These are phyloP conservation scores for Astragalus glycyphyllos DNA, from an alignment of 306 rosid genomes.

Conservation along the genomic window DNA sequence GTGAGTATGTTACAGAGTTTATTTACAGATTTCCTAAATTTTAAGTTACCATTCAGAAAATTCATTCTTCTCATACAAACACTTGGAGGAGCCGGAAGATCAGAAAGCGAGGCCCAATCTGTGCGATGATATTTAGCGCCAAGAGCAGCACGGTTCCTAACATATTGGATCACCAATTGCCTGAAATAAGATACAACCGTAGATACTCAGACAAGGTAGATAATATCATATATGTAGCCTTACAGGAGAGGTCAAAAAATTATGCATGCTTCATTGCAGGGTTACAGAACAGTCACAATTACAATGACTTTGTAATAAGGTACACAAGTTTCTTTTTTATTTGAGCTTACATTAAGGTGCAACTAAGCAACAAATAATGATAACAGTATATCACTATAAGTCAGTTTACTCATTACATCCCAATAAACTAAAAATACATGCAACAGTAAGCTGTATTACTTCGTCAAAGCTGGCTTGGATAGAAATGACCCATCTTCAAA, in stretches of 20 bases:
- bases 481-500: slow-evolving; percentile 26
- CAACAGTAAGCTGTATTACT: slow-evolving; percentile 25
- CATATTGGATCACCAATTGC: slow-evolving; percentile 85
- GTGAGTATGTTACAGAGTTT: slow-evolving; percentile 83
- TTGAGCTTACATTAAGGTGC: slow-evolving; percentile 8
- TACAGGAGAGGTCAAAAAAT: slow-evolving; percentile 11
- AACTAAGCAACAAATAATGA: slow-evolving; percentile 1
- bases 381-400: neutral
- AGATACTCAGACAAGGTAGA: slow-evolving; percentile 40
- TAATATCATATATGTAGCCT: slow-evolving; percentile 13
- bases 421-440: slow-evolving; percentile 28
- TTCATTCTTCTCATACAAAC: slow-evolving; percentile 78
- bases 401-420: neutral
- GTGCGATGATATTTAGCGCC: slow-evolving; percentile 76
- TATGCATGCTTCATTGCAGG: slow-evolving; percentile 20
- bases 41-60: slow-evolving; percentile 57
- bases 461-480: slow-evolving; percentile 38
- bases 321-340: neutral
- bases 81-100: slow-evolving; percentile 81
- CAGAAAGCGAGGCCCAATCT: slow-evolving; percentile 72
- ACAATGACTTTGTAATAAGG: neutral
- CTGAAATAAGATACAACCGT: slow-evolving; percentile 54
- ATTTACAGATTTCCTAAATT: slow-evolving; percentile 74
- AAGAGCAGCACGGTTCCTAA: slow-evolving; percentile 73
- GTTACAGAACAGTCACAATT: slow-evolving; percentile 7